A percentile compares a stretch with the other conserved stretches of the same genome.
Evolutionary conservation across 2,329 filamentous ascomycete species (phyloP).

Genomic region (Botrytis tulipae): DNA sequence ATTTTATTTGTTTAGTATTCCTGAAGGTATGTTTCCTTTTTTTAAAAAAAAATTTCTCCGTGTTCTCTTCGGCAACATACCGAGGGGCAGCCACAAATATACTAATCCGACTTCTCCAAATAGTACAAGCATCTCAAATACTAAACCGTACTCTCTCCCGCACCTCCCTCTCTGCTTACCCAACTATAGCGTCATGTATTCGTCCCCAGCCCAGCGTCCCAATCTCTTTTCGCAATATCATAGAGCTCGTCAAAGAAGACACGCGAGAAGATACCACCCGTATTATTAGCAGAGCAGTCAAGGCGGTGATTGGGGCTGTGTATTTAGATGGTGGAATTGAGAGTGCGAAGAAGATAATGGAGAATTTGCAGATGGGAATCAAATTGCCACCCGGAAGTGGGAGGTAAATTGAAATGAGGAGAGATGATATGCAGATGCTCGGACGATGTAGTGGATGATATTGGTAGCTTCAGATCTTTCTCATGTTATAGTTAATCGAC

Average conservation of each 20-base stretch:
- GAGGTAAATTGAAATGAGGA: background rate
- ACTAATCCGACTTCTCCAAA: background rate
- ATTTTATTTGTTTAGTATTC: slow-evolving; percentile 26
- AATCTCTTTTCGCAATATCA: background rate
- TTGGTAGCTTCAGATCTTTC: background rate
- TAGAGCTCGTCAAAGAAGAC: slow-evolving; percentile 26
- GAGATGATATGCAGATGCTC: background rate
- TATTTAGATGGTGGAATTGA: slow-evolving; percentile 31
- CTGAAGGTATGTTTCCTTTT: slow-evolving; percentile 20
- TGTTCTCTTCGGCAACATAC: background rate
- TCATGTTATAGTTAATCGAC: background rate
- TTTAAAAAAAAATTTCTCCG: background rate
- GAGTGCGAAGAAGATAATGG: slow-evolving; percentile 25
- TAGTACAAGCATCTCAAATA: background rate
- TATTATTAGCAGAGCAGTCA: slow-evolving; percentile 26
- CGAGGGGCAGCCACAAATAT: background rate
- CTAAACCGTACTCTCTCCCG: background rate
- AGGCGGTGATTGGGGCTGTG: slow-evolving; percentile 32
- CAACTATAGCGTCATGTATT: slow-evolving; percentile 2
- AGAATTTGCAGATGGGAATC: slow-evolving; percentile 20
- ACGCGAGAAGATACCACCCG: slow-evolving; percentile 22
- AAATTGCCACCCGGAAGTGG: background rate
- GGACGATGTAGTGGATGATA: background rate
- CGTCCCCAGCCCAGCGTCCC: background rate
- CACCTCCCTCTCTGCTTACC: background rate